Evolutionary conservation across 2,329 filamentous ascomycete species (phyloP).

Genomic region (Falciphora oryzae): DNA sequence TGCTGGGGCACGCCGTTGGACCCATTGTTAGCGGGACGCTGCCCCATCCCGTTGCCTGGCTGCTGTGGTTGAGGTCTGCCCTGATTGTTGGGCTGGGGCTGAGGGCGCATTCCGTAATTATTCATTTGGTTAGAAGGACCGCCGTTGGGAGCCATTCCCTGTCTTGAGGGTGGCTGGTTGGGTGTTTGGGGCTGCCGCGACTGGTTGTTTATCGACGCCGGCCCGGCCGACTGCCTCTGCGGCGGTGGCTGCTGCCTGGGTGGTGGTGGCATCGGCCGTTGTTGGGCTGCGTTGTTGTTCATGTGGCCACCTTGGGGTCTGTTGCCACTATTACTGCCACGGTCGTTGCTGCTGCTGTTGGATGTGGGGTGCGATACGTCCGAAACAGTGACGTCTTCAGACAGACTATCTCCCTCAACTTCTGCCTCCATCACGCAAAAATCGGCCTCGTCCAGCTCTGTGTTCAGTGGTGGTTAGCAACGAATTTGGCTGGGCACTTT

Average conservation of each 20-base stretch:
- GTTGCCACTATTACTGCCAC: not conserved
- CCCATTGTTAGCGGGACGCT: slow-evolving; percentile 13
- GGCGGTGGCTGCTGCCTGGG: not conserved
- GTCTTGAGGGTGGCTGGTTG: slow-evolving; percentile 24
- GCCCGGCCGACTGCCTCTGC: slow-evolving; percentile 12
- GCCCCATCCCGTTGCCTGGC: slow-evolving; percentile 13
- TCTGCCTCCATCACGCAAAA: slow-evolving; percentile 60
- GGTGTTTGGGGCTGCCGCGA: slow-evolving; percentile 30
- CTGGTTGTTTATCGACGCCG: slow-evolving; percentile 18
- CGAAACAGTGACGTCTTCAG: slow-evolving; percentile 66
- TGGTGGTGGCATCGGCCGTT: slow-evolving; percentile 4
- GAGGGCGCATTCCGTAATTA: slow-evolving; percentile 13
- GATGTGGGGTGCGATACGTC: slow-evolving; percentile 26
- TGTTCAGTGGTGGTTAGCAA: no score
- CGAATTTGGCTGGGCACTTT: slow-evolving; percentile 9
- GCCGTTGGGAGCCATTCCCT: slow-evolving; percentile 14
- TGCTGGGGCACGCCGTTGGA: slow-evolving; percentile 11
- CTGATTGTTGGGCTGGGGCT: slow-evolving; percentile 13
- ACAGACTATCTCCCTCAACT: slow-evolving; percentile 57
- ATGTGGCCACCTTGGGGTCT: not conserved
- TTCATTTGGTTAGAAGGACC: slow-evolving; percentile 13
- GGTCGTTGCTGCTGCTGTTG: slow-evolving; percentile 21
- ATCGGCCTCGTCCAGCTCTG: slow-evolving; percentile 71
- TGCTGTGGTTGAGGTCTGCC: slow-evolving; percentile 10
- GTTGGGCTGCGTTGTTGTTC: slow-evolving; percentile 3